Conservation (phyloP, 176 grass and related monocot species). For the Coix lacrymajobi region DNA sequence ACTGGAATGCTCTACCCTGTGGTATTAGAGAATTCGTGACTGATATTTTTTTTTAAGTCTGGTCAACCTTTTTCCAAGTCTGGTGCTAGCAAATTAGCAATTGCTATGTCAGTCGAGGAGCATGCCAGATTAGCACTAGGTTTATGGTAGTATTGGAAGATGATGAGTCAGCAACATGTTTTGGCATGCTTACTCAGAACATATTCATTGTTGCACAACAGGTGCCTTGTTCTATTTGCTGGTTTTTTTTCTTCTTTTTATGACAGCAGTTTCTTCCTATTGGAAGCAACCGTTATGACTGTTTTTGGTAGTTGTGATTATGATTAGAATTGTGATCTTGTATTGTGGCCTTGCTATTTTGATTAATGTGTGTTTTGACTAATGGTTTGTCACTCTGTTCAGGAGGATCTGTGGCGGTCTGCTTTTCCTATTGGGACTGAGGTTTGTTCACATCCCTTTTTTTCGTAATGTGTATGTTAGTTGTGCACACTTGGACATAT, state of each 20-base stretch:
- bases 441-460: constrained; percentile 30
- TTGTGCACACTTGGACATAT: neutral
- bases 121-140: neutral
- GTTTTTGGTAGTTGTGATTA: neutral
- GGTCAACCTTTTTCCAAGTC: neutral
- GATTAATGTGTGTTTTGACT: neutral
- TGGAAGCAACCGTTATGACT: neutral
- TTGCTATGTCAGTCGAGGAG: neutral
- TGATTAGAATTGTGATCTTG: neutral
- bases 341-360: neutral
- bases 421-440: constrained; percentile 74
- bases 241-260: neutral
- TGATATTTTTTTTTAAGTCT: no score
- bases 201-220: neutral
- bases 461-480: neutral
- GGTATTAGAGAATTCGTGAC: neutral
- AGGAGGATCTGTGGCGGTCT: constrained; percentile 76
- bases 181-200: neutral
- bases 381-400: constrained; percentile 17
- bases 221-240: neutral
- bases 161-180: neutral
- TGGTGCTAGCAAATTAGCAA: neutral
- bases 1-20: neutral
- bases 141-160: neutral
- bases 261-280: neutral